These are phyloP conservation scores for Hippophae rhamnoides DNA, from an alignment of 306 rosid species.

Conservation along the genomic window DNA sequence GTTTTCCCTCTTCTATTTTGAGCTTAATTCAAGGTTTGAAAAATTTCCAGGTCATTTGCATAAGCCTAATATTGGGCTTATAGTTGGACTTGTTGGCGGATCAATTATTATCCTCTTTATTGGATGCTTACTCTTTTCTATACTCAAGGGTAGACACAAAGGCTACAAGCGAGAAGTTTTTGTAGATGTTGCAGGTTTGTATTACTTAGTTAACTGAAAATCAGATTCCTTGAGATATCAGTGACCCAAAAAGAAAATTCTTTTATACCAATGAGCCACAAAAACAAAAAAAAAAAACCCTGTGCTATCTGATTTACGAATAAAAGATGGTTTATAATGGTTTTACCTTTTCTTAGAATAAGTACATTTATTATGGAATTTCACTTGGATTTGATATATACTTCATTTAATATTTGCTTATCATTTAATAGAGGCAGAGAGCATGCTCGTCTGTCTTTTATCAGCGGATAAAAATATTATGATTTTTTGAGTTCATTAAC, in stretches of 20 bases:
- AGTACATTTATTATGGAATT: no score
- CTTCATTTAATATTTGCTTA: no score
- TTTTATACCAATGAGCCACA: no score
- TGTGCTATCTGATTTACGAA: no score
- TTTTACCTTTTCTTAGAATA: no score
- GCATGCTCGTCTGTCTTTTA: no score
- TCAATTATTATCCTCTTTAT: conserved; percentile 34
- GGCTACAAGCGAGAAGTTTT: conserved; percentile 66
- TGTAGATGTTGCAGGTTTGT: conserved; percentile 94
- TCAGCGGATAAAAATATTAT: no score
- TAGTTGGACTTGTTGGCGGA: conserved; percentile 66
- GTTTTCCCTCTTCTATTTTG: not conserved
- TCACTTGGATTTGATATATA: no score
- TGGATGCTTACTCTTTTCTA: conserved; percentile 43
- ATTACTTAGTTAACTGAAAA: conserved; percentile 9
- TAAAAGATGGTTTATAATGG: no score
- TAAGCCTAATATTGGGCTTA: conserved; percentile 52
- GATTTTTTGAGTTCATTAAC: not conserved
- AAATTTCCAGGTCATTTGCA: conserved; percentile 44
- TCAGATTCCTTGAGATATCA: not conserved
- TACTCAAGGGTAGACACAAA: conserved; percentile 53
- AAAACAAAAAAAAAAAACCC: no score
- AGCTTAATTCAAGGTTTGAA: conserved; percentile 18
- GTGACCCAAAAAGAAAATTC: no score
- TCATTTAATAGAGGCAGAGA: no score